phyloP scores from a whole-genome alignment of 768 basidiomycete species.

The Boletus sensibilis region DNA sequence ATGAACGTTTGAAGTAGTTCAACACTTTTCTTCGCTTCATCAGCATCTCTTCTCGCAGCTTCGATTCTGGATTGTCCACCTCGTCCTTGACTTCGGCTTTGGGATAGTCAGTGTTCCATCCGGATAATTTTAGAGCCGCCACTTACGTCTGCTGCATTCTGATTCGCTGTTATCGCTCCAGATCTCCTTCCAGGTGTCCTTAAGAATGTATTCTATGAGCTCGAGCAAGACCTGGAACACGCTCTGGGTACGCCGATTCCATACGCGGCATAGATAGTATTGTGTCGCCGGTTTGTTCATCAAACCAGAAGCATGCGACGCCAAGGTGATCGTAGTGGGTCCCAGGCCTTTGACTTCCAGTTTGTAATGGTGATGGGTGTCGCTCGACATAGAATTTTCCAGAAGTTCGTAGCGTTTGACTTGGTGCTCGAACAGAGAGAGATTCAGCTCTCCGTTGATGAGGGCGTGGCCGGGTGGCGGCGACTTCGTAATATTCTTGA shows the following conservation, averaged over 20 bases:
- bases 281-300: neutral
- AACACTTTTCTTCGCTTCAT: conserved; percentile 19
- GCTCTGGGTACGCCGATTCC: conserved; percentile 14
- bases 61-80: neutral
- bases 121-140: too few species aligned
- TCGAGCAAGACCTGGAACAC: conserved; percentile 19
- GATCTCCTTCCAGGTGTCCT: neutral
- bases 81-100: conserved; percentile 3
- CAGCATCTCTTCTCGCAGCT: conserved; percentile 11
- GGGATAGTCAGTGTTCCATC: neutral
- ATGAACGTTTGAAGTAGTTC: conserved; percentile 13
- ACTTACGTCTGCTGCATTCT: conserved; percentile 4
- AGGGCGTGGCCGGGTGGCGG: conserved; percentile 20
- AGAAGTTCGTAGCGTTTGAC: conserved; percentile 11
- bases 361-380: conserved; percentile 4
- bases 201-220: conserved; percentile 13
- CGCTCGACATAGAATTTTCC: neutral
- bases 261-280: conserved; percentile 24
- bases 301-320: neutral
- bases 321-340: conserved; percentile 5
- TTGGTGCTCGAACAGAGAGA: conserved; percentile 23
- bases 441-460: conserved; percentile 24
- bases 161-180: neutral
- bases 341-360: conserved; percentile 13
- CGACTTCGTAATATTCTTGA: conserved; percentile 6